A percentile compares a stretch with the other conserved stretches of the same genome.
These are phyloP conservation scores for Populus alba DNA, from an alignment of 345 rosid species.

Conservation along the genomic window DNA sequence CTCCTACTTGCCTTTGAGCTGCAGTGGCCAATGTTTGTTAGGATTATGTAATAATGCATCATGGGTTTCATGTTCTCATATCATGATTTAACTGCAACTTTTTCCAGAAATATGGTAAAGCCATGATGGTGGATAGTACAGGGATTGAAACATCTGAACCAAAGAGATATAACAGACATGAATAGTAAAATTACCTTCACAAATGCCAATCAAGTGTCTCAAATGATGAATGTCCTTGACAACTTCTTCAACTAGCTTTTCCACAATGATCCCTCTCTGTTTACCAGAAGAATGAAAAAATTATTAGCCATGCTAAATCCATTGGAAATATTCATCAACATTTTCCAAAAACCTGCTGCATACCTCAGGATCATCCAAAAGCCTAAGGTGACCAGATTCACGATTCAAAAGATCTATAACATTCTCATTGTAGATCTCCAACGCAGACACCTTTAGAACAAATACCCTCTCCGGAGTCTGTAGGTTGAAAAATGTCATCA, in stretches of 20 bases:
- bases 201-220: constrained; percentile 69
- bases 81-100: neutral
- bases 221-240: constrained; percentile 71
- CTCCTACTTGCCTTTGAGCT: constrained; percentile 97
- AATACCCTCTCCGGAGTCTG: constrained; percentile 76
- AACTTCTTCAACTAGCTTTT: constrained; percentile 78
- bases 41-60: neutral
- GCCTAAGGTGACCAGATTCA: constrained; percentile 79
- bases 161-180: neutral
- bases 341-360: neutral
- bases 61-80: neutral
- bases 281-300: constrained; percentile 13
- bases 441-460: constrained; percentile 72
- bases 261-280: constrained; percentile 88
- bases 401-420: constrained; percentile 79
- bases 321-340: neutral
- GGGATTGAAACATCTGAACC: neutral
- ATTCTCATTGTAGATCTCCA: constrained; percentile 93
- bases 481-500: neutral
- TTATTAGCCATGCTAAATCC: neutral
- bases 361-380: constrained; percentile 98
- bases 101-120: neutral
- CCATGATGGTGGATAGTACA: neutral
- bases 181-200: constrained; percentile 62
- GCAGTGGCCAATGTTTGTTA: constrained; percentile 24